Evolutionary conservation across 805 yeast genomes (phyloP).

Genomic region (Ogataea chonburiensis): DNA sequence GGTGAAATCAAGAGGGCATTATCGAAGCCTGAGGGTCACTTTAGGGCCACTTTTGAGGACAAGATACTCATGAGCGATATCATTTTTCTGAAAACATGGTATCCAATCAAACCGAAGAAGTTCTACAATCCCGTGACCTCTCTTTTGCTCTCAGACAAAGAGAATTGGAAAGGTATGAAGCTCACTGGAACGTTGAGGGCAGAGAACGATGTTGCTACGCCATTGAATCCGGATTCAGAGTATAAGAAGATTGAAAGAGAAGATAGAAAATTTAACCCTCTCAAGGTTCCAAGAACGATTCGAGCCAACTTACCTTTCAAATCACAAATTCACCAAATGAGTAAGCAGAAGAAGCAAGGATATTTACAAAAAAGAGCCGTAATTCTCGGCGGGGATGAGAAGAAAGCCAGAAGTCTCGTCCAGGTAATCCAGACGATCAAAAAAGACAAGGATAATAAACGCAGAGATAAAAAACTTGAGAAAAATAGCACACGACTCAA

Average conservation of each 20-base stretch:
- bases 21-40: conserved; percentile 92
- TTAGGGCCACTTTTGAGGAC: conserved; percentile 96
- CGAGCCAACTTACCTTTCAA: conserved; percentile 83
- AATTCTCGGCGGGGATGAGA: conserved; percentile 87
- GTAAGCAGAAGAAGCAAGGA: conserved; percentile 79
- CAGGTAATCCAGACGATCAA: conserved; percentile 83
- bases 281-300: conserved; percentile 79
- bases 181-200: conserved; percentile 92
- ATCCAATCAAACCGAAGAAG: conserved; percentile 85
- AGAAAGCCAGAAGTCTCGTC: conserved; percentile 86
- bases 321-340: conserved; percentile 86
- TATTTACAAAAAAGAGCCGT: conserved; percentile 91
- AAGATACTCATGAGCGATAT: conserved; percentile 89
- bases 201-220: conserved; percentile 63
- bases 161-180: conserved; percentile 95
- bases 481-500: conserved; percentile 74
- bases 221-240: conserved; percentile 49
- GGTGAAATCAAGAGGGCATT: conserved; percentile 97
- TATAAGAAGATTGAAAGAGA: conserved; percentile 75
- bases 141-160: conserved; percentile 68
- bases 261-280: conserved; percentile 82
- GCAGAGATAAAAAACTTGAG: conserved; percentile 67
- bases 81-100: conserved; percentile 91
- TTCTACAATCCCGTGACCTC: conserved; percentile 97
- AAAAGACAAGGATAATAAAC: conserved; percentile 80